A percentile compares a stretch with the other conserved stretches of the same genome.
Evolutionary conservation across 108 stramenopile species (phyloP).

Genomic region (Nitzschia putrida): DNA sequence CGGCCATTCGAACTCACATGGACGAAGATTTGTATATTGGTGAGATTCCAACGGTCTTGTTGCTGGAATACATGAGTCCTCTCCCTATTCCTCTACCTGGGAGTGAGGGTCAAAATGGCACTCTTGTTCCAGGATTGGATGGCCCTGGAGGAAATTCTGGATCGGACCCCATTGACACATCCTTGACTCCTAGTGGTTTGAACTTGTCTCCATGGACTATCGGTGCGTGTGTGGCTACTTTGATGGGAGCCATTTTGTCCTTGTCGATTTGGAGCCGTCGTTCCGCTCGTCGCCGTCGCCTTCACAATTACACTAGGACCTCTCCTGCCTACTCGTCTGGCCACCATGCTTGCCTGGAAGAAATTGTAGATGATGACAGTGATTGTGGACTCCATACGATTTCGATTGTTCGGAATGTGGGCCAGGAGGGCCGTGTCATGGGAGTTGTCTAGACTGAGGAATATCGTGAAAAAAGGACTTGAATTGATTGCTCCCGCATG

Average conservation of each 20-base stretch:
- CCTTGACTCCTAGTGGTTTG: conserved; percentile 4
- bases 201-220: conserved; percentile 43
- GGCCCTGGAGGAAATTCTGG: background rate
- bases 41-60: conserved; percentile 16
- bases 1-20: conserved; percentile 35
- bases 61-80: conserved; percentile 34
- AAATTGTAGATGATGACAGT: too few species aligned
- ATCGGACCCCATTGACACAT: background rate
- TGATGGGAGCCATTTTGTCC: conserved; percentile 44
- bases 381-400: too few species aligned
- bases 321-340: too few species aligned
- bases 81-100: conserved; percentile 22
- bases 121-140: background rate
- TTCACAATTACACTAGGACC: conserved; percentile 6
- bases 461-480: background rate
- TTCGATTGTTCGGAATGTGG: too few species aligned
- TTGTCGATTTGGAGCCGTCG: conserved; percentile 39
- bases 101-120: conserved; percentile 1
- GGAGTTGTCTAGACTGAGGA: too few species aligned
- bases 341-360: too few species aligned
- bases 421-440: too few species aligned
- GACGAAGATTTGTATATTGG: conserved; percentile 15
- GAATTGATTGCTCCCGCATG: background rate
- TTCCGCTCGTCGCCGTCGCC: conserved; percentile 22
- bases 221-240: conserved; percentile 43